These are phyloP conservation scores for Rosa persica DNA, from an alignment of 306 rosid species.

Conservation along the genomic window DNA sequence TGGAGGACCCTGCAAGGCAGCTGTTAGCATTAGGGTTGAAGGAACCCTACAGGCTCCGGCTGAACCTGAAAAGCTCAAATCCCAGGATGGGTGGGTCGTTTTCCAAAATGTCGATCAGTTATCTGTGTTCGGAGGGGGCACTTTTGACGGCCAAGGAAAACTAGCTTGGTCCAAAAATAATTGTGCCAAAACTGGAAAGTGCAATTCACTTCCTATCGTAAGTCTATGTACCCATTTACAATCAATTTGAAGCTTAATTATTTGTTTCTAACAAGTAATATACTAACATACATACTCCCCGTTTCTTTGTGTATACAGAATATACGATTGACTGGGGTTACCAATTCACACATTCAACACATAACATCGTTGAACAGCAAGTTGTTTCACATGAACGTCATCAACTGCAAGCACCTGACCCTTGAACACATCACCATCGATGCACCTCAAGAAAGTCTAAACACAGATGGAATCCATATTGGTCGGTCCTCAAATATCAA, in stretches of 20 bases:
- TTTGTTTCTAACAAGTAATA: not conserved
- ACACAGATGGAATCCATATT: constrained; percentile 36
- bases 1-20: constrained; percentile 34
- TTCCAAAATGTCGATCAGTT: constrained; percentile 21
- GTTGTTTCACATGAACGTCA: constrained; percentile 20
- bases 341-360: constrained; percentile 8
- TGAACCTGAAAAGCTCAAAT: constrained; percentile 5
- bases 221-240: not conserved
- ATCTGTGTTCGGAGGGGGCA: constrained; percentile 22
- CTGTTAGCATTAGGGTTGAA: constrained; percentile 13
- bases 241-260: not conserved
- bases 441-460: constrained; percentile 21
- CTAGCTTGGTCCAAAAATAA: constrained; percentile 25
- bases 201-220: constrained; percentile 14
- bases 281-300: not conserved
- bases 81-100: constrained; percentile 19
- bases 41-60: constrained; percentile 23
- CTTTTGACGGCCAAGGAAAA: constrained; percentile 34
- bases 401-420: constrained; percentile 14
- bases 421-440: constrained; percentile 12
- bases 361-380: constrained; percentile 21
- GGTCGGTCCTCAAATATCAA: constrained; percentile 14
- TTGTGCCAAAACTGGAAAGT: constrained; percentile 25
- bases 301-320: not conserved
- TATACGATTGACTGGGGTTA: not conserved